These are phyloP conservation scores for Fusarium napiforme DNA, from an alignment of 2,329 filamentous ascomycete species.

Conservation along the genomic window DNA sequence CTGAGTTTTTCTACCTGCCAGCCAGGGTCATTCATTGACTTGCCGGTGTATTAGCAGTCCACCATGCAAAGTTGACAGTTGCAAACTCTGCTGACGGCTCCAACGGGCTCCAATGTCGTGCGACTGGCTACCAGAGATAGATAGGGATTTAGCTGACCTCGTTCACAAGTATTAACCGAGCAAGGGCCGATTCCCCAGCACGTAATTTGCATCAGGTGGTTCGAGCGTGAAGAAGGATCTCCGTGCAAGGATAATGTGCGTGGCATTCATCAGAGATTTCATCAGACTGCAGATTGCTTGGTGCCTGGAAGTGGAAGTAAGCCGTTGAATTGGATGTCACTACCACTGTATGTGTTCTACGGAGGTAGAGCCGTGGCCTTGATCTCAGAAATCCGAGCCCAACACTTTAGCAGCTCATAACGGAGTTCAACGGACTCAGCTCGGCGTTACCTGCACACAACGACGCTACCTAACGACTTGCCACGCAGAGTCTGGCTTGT, in stretches of 20 bases:
- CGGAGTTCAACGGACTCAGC: slow-evolving; percentile 21
- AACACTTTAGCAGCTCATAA: not conserved
- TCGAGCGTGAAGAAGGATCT: slow-evolving; percentile 19
- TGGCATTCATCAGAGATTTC: not conserved
- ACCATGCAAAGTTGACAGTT: not conserved
- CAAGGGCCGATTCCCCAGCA: slow-evolving; percentile 24
- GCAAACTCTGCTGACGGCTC: not conserved
- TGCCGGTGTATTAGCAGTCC: not conserved
- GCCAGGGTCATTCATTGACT: not conserved
- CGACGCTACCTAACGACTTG: slow-evolving; percentile 23
- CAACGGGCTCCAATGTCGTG: slow-evolving; percentile 12
- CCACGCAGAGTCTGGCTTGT: slow-evolving; percentile 23
- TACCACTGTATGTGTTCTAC: not conserved
- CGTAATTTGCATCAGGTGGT: slow-evolving; percentile 1
- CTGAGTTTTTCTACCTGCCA: not conserved
- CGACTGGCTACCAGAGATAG: not conserved
- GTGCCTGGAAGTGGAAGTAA: slow-evolving; percentile 4
- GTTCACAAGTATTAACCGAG: slow-evolving; percentile 15
- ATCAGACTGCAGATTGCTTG: slow-evolving; percentile 12
- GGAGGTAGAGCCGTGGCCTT: slow-evolving; percentile 12
- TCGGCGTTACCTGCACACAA: slow-evolving; percentile 32
- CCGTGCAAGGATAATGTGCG: slow-evolving; percentile 11
- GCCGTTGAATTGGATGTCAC: slow-evolving; percentile 24
- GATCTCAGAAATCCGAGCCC: slow-evolving; percentile 14
- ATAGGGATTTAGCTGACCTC: slow-evolving; percentile 11